These are phyloP conservation scores for Xylariaceae sp. DNA, from an alignment of 2,329 filamentous ascomycete species.

Conservation along the genomic window DNA sequence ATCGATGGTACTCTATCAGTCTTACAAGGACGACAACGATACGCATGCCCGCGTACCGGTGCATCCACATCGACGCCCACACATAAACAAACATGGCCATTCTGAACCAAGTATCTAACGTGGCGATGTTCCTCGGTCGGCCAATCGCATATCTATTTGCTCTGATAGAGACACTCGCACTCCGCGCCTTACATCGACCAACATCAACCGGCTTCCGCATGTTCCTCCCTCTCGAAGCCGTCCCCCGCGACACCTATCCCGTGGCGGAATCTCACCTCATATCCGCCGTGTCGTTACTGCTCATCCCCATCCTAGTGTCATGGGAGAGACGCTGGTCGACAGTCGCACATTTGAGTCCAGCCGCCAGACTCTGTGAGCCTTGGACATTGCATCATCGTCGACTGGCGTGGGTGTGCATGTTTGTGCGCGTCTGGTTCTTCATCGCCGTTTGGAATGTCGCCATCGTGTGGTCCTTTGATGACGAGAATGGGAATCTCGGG, in stretches of 20 bases:
- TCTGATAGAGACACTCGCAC: background rate
- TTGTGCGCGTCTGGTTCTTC: background rate
- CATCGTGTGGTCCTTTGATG: background rate
- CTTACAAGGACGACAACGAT: background rate
- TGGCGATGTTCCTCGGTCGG: background rate
- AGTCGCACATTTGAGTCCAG: background rate
- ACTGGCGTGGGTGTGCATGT: background rate
- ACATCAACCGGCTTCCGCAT: background rate
- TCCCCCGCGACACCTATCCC: background rate
- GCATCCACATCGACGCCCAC: background rate
- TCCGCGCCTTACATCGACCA: background rate
- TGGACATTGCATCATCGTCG: background rate
- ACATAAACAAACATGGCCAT: background rate
- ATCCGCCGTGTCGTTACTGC: background rate
- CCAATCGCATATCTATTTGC: background rate
- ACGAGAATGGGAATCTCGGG: background rate
- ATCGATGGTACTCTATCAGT: background rate
- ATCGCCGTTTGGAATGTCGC: background rate
- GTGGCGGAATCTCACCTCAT: background rate
- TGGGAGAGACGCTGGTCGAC: background rate
- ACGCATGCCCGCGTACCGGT: background rate
- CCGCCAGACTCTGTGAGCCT: background rate
- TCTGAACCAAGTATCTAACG: background rate
- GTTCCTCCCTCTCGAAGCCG: background rate
- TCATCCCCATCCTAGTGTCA: background rate